Percentiles rank a stretch among this genome's conserved stretches.
Conservation (phyloP, 1,139 yeast genomes). For the Debaryomyces singareniensis region DNA sequence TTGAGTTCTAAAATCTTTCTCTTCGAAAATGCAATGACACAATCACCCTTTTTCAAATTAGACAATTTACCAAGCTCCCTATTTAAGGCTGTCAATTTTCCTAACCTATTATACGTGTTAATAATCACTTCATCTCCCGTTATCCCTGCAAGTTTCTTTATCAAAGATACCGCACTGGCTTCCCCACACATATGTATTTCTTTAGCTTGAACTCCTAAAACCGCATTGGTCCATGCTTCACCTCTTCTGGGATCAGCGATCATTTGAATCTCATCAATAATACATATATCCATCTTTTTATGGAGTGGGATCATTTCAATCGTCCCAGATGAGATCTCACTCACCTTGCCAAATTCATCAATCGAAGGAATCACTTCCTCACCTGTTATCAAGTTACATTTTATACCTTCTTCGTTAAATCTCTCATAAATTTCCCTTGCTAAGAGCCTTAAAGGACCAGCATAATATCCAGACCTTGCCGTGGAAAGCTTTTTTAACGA, state of each 20-base stretch:
- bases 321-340: slow-evolving; percentile 79
- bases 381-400: slow-evolving; percentile 87
- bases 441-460: slow-evolving; percentile 85
- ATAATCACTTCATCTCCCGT: slow-evolving; percentile 79
- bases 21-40: slow-evolving; percentile 84
- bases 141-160: slow-evolving; percentile 48
- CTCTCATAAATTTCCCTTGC: slow-evolving; percentile 90
- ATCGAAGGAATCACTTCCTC: slow-evolving; percentile 77
- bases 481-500: slow-evolving; percentile 64
- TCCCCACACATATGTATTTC: slow-evolving; percentile 95
- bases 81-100: slow-evolving; percentile 56
- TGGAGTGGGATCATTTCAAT: slow-evolving; percentile 83
- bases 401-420: slow-evolving; percentile 56
- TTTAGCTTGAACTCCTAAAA: slow-evolving; percentile 79
- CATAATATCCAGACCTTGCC: slow-evolving; percentile 83
- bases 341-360: slow-evolving; percentile 63
- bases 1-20: slow-evolving; percentile 60
- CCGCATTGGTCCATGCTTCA: slow-evolving; percentile 91
- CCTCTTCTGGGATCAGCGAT: slow-evolving; percentile 76
- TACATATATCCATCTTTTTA: slow-evolving; percentile 74
- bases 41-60: slow-evolving; percentile 64
- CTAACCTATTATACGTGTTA: slow-evolving; percentile 66
- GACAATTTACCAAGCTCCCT: slow-evolving; percentile 24
- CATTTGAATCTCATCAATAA: slow-evolving; percentile 96
- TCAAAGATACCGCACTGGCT: slow-evolving; percentile 65